These are phyloP conservation scores for Viridothelium virens DNA, from an alignment of 495 filamentous ascomycete species.

Conservation along the genomic window DNA sequence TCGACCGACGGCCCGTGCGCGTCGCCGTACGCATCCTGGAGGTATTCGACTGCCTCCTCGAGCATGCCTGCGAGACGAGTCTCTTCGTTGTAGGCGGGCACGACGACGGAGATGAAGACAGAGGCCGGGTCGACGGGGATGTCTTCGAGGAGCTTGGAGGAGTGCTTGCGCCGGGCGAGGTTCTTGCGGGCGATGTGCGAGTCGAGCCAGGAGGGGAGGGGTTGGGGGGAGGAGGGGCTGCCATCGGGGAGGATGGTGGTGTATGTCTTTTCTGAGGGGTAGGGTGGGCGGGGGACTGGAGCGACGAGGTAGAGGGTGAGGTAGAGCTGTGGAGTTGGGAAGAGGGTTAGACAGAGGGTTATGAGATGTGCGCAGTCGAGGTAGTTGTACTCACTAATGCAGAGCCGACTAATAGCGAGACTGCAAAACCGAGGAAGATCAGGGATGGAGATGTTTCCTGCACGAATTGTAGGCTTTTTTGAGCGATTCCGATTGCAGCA, in stretches of 20 bases:
- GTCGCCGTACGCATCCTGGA: slow-evolving; percentile 66
- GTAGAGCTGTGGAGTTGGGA: slow-evolving; percentile 50
- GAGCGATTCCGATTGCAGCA: not conserved
- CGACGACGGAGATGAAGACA: slow-evolving; percentile 74
- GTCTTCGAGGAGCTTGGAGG: slow-evolving; percentile 15
- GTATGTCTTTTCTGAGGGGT: slow-evolving; percentile 80
- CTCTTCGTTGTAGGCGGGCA: slow-evolving; percentile 93
- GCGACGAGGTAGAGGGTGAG: slow-evolving; percentile 63
- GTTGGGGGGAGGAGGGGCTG: slow-evolving; percentile 47
- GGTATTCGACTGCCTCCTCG: slow-evolving; percentile 79
- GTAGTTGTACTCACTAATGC: slow-evolving; percentile 10
- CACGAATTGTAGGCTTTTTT: not conserved
- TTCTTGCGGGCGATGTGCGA: slow-evolving; percentile 50
- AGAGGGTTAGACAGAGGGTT: not conserved
- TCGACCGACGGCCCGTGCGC: slow-evolving; percentile 18
- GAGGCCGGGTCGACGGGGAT: slow-evolving; percentile 45
- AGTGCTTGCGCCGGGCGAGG: slow-evolving; percentile 31
- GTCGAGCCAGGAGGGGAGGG: slow-evolving; percentile 80
- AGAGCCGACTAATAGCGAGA: not conserved
- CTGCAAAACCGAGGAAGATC: not conserved
- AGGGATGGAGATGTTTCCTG: slow-evolving; percentile 3
- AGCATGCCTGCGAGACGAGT: slow-evolving; percentile 74
- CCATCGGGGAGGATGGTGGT: slow-evolving; percentile 63
- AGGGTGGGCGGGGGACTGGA: slow-evolving; percentile 65
- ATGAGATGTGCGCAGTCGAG: slow-evolving; percentile 3